A percentile compares a stretch with the other conserved stretches of the same genome.
These are phyloP conservation scores for Carallia pectinifolia DNA, from an alignment of 345 rosid genomes.

Conservation along the genomic window DNA sequence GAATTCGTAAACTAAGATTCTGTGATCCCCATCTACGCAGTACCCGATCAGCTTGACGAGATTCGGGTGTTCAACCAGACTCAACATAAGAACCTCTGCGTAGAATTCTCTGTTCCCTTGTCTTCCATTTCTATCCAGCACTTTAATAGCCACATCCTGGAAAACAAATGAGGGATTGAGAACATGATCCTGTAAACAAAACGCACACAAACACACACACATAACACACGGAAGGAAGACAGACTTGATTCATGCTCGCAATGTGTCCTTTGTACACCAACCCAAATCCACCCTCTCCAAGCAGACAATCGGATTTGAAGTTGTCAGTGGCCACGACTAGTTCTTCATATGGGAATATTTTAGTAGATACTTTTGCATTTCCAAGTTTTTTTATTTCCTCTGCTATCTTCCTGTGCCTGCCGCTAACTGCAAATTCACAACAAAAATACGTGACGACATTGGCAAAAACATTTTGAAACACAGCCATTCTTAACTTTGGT, in stretches of 20 bases:
- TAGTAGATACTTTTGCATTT: slow-evolving; percentile 35
- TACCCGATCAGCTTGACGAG: slow-evolving; percentile 70
- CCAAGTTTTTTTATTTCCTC: slow-evolving; percentile 51
- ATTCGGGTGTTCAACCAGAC: slow-evolving; percentile 53
- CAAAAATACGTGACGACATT: neutral
- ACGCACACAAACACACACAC: no score
- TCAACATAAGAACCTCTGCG: slow-evolving; percentile 56
- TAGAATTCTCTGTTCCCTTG: slow-evolving; percentile 76
- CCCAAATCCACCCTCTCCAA: slow-evolving; percentile 79
- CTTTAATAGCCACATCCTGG: slow-evolving; percentile 67
- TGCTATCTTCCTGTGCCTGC: slow-evolving; percentile 43
- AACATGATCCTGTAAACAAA: no score
- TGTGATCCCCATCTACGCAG: slow-evolving; percentile 61
- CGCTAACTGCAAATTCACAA: slow-evolving; percentile 34
- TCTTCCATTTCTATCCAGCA: slow-evolving; percentile 52
- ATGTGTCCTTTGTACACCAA: slow-evolving; percentile 61
- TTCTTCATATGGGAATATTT: slow-evolving; percentile 46
- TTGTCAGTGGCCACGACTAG: slow-evolving; percentile 52
- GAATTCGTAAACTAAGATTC: slow-evolving; percentile 62
- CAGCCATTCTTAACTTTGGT: neutral
- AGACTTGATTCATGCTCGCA: slow-evolving; percentile 20
- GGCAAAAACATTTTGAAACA: neutral
- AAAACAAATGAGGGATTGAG: slow-evolving; percentile 1
- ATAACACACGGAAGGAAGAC: neutral
- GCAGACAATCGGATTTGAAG: slow-evolving; percentile 41